Evolutionary conservation across 208 protist species (phyloP).

Genomic region (Naegleria fowleri): DNA sequence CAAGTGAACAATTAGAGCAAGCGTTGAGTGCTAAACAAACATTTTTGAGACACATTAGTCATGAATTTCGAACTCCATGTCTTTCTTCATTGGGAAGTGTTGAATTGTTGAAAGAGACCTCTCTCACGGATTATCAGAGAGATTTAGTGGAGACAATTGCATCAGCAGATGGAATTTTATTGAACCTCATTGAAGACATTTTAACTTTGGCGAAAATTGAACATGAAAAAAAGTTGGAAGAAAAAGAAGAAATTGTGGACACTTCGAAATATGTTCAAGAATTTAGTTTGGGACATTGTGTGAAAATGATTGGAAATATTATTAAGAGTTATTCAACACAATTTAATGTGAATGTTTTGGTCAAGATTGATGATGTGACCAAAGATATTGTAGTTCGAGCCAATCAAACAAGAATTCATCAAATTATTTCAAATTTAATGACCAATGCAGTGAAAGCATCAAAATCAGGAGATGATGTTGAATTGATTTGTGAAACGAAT

Average conservation of each 20-base stretch:
- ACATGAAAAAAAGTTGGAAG: neutral
- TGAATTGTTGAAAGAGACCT: neutral
- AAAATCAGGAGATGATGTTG: neutral
- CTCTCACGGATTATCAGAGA: neutral
- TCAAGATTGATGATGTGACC: neutral
- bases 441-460: neutral
- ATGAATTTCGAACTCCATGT: neutral
- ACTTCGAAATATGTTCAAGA: neutral
- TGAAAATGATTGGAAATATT: neutral
- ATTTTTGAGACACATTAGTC: neutral
- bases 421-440: neutral
- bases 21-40: neutral
- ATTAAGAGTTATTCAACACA: neutral
- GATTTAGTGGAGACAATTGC: neutral
- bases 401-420: neutral
- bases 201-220: neutral
- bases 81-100: neutral
- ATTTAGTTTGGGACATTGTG: neutral
- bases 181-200: neutral
- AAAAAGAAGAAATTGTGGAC: neutral
- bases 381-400: neutral
- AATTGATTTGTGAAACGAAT: neutral
- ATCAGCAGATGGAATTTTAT: neutral
- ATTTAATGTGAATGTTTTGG: neutral
- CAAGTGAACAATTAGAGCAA: neutral